Percentiles rank a stretch among this genome's conserved stretches.
These are phyloP conservation scores for Adansonia grandidieri DNA, from an alignment of 441 rosid species.

Conservation along the genomic window DNA sequence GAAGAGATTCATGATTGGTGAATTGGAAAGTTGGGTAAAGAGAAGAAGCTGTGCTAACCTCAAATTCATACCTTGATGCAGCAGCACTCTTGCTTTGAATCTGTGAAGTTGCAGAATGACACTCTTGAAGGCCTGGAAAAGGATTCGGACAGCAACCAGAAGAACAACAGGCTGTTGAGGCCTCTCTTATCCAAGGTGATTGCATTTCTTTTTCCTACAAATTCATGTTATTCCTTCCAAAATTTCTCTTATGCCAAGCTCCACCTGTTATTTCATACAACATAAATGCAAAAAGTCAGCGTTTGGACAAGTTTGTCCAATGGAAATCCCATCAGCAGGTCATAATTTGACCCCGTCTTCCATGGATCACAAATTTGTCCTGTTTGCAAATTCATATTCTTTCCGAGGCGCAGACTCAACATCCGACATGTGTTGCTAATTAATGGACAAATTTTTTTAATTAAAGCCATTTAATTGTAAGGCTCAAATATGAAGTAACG, in stretches of 20 bases:
- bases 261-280: neutral
- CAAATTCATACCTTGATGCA: slow-evolving; percentile 47
- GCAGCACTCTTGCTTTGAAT: slow-evolving; percentile 38
- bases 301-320: slow-evolving; percentile 4
- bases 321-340: slow-evolving; percentile 7
- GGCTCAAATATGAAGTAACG: neutral
- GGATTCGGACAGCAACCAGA: slow-evolving; percentile 61
- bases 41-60: slow-evolving; percentile 40
- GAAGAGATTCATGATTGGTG: slow-evolving; percentile 90
- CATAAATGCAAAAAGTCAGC: slow-evolving; percentile 13
- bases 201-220: slow-evolving; percentile 32
- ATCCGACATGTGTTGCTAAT: neutral
- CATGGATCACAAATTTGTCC: neutral
- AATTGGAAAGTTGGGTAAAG: slow-evolving; percentile 51
- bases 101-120: slow-evolving; percentile 27
- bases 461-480: neutral
- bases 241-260: neutral
- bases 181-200: slow-evolving; percentile 46
- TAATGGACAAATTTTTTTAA: neutral
- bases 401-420: neutral
- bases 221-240: neutral
- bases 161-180: slow-evolving; percentile 44
- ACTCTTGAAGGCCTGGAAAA: slow-evolving; percentile 41
- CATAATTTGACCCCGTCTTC: slow-evolving; percentile 6
- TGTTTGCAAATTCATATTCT: neutral